Evolutionary conservation across 2,329 filamentous ascomycete genomes (phyloP).

Genomic region (Aspergillus clavatus): DNA sequence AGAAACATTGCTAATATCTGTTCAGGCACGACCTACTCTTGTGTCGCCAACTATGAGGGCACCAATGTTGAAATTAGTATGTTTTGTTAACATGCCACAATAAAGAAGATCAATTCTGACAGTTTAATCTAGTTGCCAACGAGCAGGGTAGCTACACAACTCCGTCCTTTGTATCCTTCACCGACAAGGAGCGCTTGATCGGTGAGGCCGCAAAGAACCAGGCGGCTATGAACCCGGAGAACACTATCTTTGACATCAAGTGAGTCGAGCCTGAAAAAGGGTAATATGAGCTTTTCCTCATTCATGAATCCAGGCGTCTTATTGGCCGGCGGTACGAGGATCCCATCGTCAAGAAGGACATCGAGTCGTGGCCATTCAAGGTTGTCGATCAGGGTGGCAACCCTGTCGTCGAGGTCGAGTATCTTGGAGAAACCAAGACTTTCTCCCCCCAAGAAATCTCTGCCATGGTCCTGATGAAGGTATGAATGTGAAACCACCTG

Average conservation of each 20-base stretch:
- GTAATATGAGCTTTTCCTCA: constrained; percentile 6
- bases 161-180: constrained; percentile 98
- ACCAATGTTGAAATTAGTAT: constrained; percentile 98
- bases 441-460: constrained; percentile 99
- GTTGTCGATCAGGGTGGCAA: constrained; percentile 82
- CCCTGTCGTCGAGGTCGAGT: constrained; percentile 92
- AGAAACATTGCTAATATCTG: constrained; percentile 20
- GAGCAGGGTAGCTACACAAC: constrained; percentile 99
- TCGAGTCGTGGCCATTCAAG: constrained; percentile 99
- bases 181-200: constrained; percentile 96
- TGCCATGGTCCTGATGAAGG: constrained; percentile 97
- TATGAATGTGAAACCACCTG: constrained; percentile 40
- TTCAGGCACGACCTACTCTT: constrained; percentile 97
- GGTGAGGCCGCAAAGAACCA: constrained; percentile 99
- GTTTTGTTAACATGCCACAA: constrained; percentile 28
- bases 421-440: constrained; percentile 87
- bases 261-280: constrained; percentile 43
- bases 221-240: constrained; percentile 97
- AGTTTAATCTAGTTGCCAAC: constrained; percentile 68
- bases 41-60: constrained; percentile 98
- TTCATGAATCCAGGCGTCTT: constrained; percentile 64
- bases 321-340: constrained; percentile 96
- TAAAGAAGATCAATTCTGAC: constrained; percentile 2
- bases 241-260: constrained; percentile 99
- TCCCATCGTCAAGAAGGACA: constrained; percentile 96